Base-by-base conservation (phyloP, 1,139 yeast genomes). In the Petasospora fabianii region DNA sequence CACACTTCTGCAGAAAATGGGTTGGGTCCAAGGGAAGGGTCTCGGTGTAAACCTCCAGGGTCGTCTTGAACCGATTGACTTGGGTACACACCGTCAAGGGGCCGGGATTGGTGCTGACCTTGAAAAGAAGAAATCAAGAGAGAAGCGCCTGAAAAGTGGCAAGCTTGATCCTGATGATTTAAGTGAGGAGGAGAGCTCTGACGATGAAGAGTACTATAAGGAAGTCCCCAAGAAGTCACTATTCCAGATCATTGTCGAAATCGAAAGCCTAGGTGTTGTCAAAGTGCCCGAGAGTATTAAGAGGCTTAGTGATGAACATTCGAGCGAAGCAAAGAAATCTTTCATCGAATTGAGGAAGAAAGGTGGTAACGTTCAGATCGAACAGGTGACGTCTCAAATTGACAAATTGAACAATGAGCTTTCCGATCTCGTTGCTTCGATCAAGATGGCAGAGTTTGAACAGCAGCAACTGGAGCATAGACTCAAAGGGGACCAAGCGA, bases 21-120 rank as follows among this genome's bases (percentile, higher is more conserved):
- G 98, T 0, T 90, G 87, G 58, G 70, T 71, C 13, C 75, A 75
- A 31, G 98, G 98, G 0, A 68, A 74, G 48, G 97, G 97, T 0
- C 70, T 92, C 17, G 98, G 98, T 0, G 62, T 66, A 5, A 62
- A 69, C 17, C 78, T 80, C 1, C 71, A 71, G 37, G 98, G 98
- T 29, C 86, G 87, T 2, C 72, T 75, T 0, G 75, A 73, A 15
- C 97, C 97, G 0, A 80, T 92, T 10, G 82, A 83, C 46, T 83
- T 87, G 9, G 71, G 73, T 44, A 57, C 75, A 30, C 64, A 94
- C 30, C 86, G 87, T 0, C 68, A 68, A 39, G 84, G 86, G 1
- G 62, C 74, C 24, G 97, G 97, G 2, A 70, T 88, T 12, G 96
- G 96, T 30, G 80, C 76, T 2, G 61, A 71, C 2, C 56, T 62